Evolutionary conservation across 2,329 filamentous ascomycete species (phyloP).

Genomic region (Colletotrichum trifolii): DNA sequence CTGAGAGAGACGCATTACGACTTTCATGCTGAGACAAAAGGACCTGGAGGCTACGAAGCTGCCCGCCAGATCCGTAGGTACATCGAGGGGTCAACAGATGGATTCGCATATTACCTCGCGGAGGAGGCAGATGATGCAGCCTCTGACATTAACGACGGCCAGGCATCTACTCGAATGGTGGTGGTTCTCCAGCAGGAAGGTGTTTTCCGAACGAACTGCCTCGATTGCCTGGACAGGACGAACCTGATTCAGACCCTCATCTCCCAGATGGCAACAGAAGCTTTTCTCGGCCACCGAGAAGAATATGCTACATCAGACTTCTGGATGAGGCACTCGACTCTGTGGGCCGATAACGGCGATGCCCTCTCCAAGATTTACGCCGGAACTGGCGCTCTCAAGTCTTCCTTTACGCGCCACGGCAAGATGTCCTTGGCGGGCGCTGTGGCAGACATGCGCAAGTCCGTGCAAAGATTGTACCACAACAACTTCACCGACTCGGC

Average conservation of each 20-base stretch:
- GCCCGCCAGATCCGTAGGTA: constrained; percentile 85
- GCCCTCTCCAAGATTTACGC: constrained; percentile 95
- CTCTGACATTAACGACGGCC: constrained; percentile 48
- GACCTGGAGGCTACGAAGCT: constrained; percentile 87
- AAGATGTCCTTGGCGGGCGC: constrained; percentile 96
- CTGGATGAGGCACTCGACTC: constrained; percentile 89
- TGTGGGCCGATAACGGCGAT: constrained; percentile 99
- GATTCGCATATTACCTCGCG: constrained; percentile 92
- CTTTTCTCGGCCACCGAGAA: constrained; percentile 80
- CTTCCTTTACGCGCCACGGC: constrained; percentile 91
- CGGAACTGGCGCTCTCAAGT: constrained; percentile 94
- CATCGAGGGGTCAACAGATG: constrained; percentile 82
- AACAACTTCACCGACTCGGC: constrained; percentile 98
- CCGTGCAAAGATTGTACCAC: constrained; percentile 92
- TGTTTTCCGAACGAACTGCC: constrained; percentile 94
- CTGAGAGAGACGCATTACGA: constrained; percentile 90
- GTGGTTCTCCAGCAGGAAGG: constrained; percentile 91
- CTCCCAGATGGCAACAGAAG: constrained; percentile 90
- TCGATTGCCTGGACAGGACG: constrained; percentile 95
- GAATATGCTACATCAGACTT: constrained; percentile 81
- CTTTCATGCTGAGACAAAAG: constrained; percentile 94
- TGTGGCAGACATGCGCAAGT: constrained; percentile 95
- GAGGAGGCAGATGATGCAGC: constrained; percentile 73
- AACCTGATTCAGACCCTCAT: constrained; percentile 97
- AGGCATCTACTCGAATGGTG: constrained; percentile 61